Evolutionary conservation across 225 moss, liverwort and hornwort species (phyloP).

Genomic region (Bryum argenteum): DNA sequence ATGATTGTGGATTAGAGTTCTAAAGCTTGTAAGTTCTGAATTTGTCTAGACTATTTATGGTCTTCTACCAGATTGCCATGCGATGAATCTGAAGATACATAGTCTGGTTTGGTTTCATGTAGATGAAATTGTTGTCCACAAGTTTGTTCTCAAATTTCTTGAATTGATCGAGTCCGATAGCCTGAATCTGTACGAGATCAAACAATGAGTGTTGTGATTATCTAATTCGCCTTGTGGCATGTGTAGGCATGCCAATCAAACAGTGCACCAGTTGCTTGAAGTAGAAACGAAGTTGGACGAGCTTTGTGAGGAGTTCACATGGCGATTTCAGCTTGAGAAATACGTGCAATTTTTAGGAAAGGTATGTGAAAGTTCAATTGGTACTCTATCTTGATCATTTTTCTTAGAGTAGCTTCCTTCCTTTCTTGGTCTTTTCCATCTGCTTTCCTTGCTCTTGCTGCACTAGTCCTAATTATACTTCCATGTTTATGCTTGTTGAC

Average conservation of each 20-base stretch:
- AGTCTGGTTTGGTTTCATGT: background rate
- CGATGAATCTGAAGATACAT: background rate
- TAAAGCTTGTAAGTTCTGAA: constrained; percentile 54
- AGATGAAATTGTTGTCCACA: background rate
- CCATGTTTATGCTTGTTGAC: background rate
- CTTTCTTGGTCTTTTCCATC: no score
- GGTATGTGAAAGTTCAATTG: background rate
- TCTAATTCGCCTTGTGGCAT: constrained; percentile 16
- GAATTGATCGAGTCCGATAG: background rate
- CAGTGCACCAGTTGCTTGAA: constrained; percentile 64
- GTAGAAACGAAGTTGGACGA: constrained; percentile 81
- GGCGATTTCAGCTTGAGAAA: constrained; percentile 79
- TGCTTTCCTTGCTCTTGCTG: no score
- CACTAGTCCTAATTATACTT: background rate
- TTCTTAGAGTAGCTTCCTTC: no score
- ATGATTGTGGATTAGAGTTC: constrained; percentile 40
- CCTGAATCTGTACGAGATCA: background rate
- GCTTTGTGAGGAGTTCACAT: constrained; percentile 78
- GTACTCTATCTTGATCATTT: background rate
- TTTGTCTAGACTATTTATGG: background rate
- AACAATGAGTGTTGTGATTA: background rate
- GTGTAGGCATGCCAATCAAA: constrained; percentile 74
- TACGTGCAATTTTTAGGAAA: constrained; percentile 47
- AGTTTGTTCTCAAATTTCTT: background rate
- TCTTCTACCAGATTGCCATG: background rate